Percentiles rank a stretch among this genome's conserved stretches.
These are phyloP conservation scores for Darksidea phi DNA, from an alignment of 495 filamentous ascomycete species.

Conservation along the genomic window DNA sequence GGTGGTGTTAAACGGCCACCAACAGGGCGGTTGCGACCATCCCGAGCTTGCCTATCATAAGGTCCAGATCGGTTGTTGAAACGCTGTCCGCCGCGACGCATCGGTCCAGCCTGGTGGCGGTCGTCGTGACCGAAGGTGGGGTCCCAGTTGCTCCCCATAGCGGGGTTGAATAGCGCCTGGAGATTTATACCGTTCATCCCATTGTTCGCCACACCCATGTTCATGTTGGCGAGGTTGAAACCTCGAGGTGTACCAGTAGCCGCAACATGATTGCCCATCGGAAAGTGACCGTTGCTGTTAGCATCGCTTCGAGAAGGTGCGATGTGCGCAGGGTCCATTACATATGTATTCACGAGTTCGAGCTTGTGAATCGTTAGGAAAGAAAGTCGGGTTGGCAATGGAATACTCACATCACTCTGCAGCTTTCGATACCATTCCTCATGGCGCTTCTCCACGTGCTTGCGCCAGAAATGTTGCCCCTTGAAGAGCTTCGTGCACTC, in stretches of 20 bases:
- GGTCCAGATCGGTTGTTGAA: slow-evolving; percentile 53
- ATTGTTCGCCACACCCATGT: slow-evolving; percentile 35
- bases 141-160: slow-evolving; percentile 34
- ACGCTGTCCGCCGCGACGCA: slow-evolving; percentile 57
- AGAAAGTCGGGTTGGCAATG: slow-evolving; percentile 11
- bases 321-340: slow-evolving; percentile 88
- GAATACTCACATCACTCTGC: slow-evolving; percentile 70
- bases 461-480: slow-evolving; percentile 92
- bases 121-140: slow-evolving; percentile 40
- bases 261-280: slow-evolving; percentile 67
- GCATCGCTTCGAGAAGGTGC: slow-evolving; percentile 88
- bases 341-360: slow-evolving; percentile 85
- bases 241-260: slow-evolving; percentile 81
- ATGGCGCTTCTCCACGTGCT: slow-evolving; percentile 97
- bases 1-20: slow-evolving; percentile 45
- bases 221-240: slow-evolving; percentile 78
- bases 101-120: slow-evolving; percentile 57
- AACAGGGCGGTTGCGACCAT: slow-evolving; percentile 42
- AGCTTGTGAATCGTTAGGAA: slow-evolving; percentile 54
- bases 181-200: slow-evolving; percentile 46
- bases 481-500: slow-evolving; percentile 98
- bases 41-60: slow-evolving; percentile 56
- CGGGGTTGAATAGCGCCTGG: slow-evolving; percentile 54
- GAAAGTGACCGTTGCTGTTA: slow-evolving; percentile 97
- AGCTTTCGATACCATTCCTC: slow-evolving; percentile 79